Evolutionary conservation across 345 rosid genomes (phyloP).

Genomic region (Salix viminalis): DNA sequence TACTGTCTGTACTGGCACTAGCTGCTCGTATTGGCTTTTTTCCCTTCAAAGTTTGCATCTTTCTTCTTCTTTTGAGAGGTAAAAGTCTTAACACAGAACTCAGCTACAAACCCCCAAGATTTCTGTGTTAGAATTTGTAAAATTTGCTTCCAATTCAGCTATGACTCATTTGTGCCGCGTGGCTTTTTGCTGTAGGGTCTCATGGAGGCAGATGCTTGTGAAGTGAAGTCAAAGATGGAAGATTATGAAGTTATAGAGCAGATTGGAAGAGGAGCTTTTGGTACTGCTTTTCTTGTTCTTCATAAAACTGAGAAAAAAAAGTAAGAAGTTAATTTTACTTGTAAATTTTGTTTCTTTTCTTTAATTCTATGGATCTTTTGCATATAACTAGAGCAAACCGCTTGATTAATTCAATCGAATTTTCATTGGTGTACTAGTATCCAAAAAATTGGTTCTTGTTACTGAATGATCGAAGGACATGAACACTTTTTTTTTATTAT

Average conservation of each 20-base stretch:
- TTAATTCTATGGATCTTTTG: conserved; percentile 9
- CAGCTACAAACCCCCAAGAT: not conserved
- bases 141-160: not conserved
- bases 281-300: conserved; percentile 82
- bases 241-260: conserved; percentile 80
- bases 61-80: not conserved
- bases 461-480: conserved; percentile 7
- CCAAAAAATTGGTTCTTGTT: not conserved
- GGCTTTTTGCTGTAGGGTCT: conserved; percentile 19
- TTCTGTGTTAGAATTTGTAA: not conserved
- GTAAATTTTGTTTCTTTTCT: not conserved
- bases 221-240: conserved; percentile 60
- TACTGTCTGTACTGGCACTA: not conserved
- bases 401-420: not conserved
- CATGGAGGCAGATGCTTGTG: conserved; percentile 51
- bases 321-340: conserved; percentile 32
- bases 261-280: conserved; percentile 78
- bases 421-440: not conserved
- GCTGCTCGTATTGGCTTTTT: not conserved
- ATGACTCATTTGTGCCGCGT: not conserved
- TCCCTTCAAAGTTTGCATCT: not conserved
- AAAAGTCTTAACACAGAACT: not conserved
- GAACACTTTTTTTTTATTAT: not conserved
- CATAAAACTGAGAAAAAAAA: conserved; percentile 63
- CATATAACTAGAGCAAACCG: not conserved